Base-by-base conservation (phyloP, 2,329 filamentous ascomycete species). In the Aspergillus sp. region DNA sequence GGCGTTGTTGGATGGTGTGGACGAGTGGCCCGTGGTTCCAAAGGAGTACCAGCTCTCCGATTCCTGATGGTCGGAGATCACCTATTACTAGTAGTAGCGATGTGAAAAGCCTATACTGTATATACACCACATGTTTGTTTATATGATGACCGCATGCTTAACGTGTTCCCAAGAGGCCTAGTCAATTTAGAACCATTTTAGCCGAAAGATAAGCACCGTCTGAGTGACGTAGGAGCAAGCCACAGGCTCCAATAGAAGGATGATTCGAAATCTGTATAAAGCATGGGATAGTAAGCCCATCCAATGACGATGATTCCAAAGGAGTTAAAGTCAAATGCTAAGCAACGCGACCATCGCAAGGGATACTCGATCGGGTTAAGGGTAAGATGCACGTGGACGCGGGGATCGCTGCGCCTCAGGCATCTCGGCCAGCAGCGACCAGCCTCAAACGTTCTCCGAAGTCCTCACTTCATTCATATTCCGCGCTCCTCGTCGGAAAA, bases 1-100 rank as follows among this genome's bases (percentile, higher is more conserved):
- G 71, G 79, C 81, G 1, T 78, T 87, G n/a, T 62, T 78, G n/a
- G 76, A 78, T 49, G 76, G 73, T 0, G 63, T 77, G 19, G 75
- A 78, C 63, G 62, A 67, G 13, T 78, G 73, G 73, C 73, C 70
- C 5, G 59, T 65, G 6, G 60, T 72, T 38, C 67, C 70, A 2
- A 55, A 58, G 9, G 70, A 70, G 52, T 76, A 73, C 57, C 55
- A 41, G 25, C 25, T 58, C 19, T 12, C 19, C 4, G 41, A 19
- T 13, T 19, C 19, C 41, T 21, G 51, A 36, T 5, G 12, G 32
- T 12, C 32, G 12, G 32, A 5, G 32, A 15, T 15, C 28, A 30
- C 28, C 28, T 30, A 30, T 30, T 1, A 12, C 4, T 32, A 32
- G 4, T 32, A 13, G 12, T 13, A 13, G 2, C 6, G 32, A 36